Conservation (phyloP, 345 rosid species). For the Eucalyptus cloeziana region DNA sequence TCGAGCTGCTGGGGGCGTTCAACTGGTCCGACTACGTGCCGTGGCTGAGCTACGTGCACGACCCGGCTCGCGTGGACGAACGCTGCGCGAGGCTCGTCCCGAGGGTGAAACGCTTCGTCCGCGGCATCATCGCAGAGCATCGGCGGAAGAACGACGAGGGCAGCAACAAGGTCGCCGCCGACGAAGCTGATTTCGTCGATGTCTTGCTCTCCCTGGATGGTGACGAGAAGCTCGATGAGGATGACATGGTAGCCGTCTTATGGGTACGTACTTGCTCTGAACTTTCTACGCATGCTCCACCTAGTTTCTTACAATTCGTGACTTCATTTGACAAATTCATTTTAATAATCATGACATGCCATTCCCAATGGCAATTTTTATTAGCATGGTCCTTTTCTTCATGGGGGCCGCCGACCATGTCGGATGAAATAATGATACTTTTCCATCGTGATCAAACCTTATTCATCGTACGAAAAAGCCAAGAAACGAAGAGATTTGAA, state of each 20-base stretch:
- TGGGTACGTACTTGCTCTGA: conserved; percentile 36
- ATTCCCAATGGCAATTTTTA: not conserved
- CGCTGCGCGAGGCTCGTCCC: conserved; percentile 78
- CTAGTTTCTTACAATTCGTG: not conserved
- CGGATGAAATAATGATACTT: not conserved
- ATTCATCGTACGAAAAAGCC: not conserved
- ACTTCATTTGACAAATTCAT: not conserved
- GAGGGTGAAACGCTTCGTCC: conserved; percentile 41
- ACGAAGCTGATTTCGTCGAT: conserved; percentile 60
- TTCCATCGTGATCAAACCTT: not conserved
- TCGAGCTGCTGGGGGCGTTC: conserved; percentile 73
- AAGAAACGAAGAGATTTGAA: not conserved
- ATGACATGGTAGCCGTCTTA: conserved; percentile 80
- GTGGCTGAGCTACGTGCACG: conserved; percentile 48
- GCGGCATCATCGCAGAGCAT: conserved; percentile 48
- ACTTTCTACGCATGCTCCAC: not conserved
- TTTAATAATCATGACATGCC: not conserved
- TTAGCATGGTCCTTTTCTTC: not conserved
- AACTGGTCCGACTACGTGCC: conserved; percentile 75
- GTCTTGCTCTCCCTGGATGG: conserved; percentile 67
- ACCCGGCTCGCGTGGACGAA: conserved; percentile 33
- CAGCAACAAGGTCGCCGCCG: not conserved
- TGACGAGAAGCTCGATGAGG: conserved; percentile 60
- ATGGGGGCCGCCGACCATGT: not conserved
- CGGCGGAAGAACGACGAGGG: not conserved